Evolutionary conservation across 257 asterid genomes (phyloP).

Genomic region (Nyctanthes arbortristis): DNA sequence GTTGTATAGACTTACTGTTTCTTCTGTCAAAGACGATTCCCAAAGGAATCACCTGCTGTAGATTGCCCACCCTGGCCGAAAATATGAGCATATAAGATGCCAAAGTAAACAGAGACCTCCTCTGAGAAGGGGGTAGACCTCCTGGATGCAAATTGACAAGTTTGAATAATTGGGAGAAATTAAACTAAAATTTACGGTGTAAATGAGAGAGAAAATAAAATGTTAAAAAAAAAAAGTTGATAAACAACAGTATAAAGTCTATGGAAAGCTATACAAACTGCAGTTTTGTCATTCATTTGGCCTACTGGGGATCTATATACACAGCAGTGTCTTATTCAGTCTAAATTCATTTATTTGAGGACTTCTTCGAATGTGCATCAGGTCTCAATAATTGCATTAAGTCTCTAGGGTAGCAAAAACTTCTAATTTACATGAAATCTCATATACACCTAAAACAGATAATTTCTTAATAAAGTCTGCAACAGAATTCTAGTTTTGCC

Average conservation of each 20-base stretch:
- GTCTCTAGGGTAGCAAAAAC: background rate
- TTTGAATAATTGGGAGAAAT: slow-evolving; percentile 4
- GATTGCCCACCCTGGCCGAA: slow-evolving; percentile 45
- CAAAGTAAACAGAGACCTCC: slow-evolving; percentile 53
- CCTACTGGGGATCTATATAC: background rate
- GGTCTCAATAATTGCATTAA: background rate
- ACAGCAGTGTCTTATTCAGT: background rate
- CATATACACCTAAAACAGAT: background rate
- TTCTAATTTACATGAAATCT: background rate
- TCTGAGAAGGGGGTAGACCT: slow-evolving; percentile 44
- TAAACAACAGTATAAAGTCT: background rate
- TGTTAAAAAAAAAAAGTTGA: no score
- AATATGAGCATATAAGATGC: slow-evolving; percentile 53
- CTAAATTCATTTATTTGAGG: background rate
- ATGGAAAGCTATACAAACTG: background rate
- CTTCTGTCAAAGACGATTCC: slow-evolving; percentile 46
- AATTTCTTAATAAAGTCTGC: background rate
- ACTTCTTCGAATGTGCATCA: background rate
- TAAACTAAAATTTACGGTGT: background rate
- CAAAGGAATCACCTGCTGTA: slow-evolving; percentile 36
- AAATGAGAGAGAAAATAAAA: background rate
- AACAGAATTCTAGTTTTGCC: background rate
- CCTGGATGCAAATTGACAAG: slow-evolving; percentile 30
- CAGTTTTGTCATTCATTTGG: background rate
- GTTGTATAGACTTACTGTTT: slow-evolving; percentile 34